These are phyloP conservation scores for Candida yuanshanica DNA, from an alignment of 805 yeast genomes.

Conservation along the genomic window DNA sequence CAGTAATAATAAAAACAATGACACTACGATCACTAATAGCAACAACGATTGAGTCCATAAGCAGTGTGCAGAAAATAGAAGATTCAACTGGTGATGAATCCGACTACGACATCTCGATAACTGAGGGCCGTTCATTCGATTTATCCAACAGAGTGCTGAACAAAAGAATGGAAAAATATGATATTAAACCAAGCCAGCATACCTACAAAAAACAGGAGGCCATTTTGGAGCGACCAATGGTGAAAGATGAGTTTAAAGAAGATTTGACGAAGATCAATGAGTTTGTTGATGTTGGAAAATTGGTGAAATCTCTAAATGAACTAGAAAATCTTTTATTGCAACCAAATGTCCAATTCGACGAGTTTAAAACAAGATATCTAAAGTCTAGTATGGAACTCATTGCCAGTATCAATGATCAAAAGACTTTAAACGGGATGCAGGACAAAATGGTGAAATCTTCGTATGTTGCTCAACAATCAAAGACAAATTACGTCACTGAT, in stretches of 20 bases:
- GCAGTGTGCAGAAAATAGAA: not conserved
- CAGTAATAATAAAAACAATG: not conserved
- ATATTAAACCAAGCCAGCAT: not conserved
- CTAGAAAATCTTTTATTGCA: slow-evolving; percentile 6
- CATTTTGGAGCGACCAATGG: not conserved
- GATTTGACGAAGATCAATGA: slow-evolving; percentile 4
- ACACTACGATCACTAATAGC: not conserved
- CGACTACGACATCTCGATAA: not conserved
- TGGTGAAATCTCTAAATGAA: slow-evolving; percentile 6
- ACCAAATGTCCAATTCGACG: slow-evolving; percentile 4
- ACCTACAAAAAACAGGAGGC: too few relatives aligned
- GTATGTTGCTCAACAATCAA: not conserved
- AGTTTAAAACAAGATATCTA: slow-evolving; percentile 4
- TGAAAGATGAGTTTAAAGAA: not conserved
- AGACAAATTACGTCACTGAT: not conserved
- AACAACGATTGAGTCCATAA: not conserved
- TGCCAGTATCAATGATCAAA: slow-evolving; percentile 5
- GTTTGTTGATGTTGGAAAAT: slow-evolving; percentile 9
- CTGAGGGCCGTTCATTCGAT: not conserved
- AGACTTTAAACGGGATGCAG: not conserved
- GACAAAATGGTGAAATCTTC: not conserved
- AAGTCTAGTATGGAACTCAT: slow-evolving; percentile 5
- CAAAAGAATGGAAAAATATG: not conserved
- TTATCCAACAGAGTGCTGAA: not conserved
- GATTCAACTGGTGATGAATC: not conserved